Base-by-base conservation (phyloP, 1,284 basidiomycete species). In the Apiotrichum domesticum region DNA sequence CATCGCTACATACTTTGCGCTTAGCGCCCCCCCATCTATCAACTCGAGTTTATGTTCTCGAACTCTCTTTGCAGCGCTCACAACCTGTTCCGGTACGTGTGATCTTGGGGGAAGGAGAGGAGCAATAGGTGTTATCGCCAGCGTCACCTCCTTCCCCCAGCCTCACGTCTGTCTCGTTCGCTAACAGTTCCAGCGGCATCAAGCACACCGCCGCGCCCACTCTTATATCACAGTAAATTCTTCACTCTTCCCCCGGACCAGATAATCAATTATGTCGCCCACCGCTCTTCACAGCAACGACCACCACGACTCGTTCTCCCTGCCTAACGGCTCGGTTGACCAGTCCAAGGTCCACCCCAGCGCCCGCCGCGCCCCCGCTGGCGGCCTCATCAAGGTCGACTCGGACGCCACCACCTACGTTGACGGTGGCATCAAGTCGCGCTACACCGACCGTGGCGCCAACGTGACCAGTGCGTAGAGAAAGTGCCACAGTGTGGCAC, bases 361-460 rank as follows among this genome's bases (percentile, higher is more conserved):
- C 58, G 86, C 92, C 46, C 85, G 80, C 57, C 86, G 90, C 72
- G 84, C 86, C 67, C 81, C 85, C 47, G 71, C 70, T 51, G 77
- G 76, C 37, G 75, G 75, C 32, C 61, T 77, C 52, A 84, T 97
- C 79, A 83, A 85, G 65, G 90, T 96, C 68, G 86, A 91, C 75
- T 87, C 87, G 55, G 86, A 88, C 68, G 85, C 86, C 72, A 90
- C 90, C 32, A 74, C 80, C 48, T 96, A 94, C 80, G 83, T 85
- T 50, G 84, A 87, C 69, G 85, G 88, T 56, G 73, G 71, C 42
- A 93, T 96, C 80, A 87, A 84, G 59, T 80, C 92, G 72, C 87
- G 84, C 77, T 95, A 86, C 79, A 79, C 82, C 69, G 90, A 94
- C 79, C 87, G 90, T 63, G 87, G 87, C 70, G 87, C 89, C 33